phyloP scores from a whole-genome alignment of 192 early-diverging fungal species.

The Helicostylum pulchrum region DNA sequence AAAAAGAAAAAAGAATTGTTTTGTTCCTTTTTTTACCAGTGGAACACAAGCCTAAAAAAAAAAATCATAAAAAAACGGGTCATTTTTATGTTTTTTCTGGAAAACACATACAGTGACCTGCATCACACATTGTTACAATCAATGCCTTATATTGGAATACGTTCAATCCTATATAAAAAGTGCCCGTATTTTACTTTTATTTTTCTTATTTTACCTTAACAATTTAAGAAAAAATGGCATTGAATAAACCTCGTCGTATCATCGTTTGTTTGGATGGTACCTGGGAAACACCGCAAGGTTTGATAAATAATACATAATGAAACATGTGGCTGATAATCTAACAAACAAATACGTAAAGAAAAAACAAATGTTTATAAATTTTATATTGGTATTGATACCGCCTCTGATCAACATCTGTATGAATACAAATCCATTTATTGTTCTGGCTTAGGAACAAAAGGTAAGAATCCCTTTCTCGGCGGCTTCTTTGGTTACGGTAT shows the following conservation, averaged over 20 bases:
- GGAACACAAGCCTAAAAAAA: too few relatives aligned
- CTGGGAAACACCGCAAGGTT: slow-evolving; percentile 16
- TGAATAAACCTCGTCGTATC: background rate
- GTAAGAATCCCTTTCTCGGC: background rate
- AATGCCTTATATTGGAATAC: too few relatives aligned
- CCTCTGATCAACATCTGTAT: background rate
- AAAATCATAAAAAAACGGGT: too few relatives aligned
- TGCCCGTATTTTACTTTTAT: too few relatives aligned
- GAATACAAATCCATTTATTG: slow-evolving; percentile 13
- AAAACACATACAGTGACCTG: too few relatives aligned
- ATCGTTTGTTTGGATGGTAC: slow-evolving; percentile 17
- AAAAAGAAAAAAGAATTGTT: background rate
- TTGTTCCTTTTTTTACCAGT: too few relatives aligned
- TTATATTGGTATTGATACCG: background rate
- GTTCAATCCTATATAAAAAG: too few relatives aligned
- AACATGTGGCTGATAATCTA: background rate
- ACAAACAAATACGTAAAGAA: background rate
- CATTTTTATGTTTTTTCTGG: too few relatives aligned
- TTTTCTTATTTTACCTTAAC: too few relatives aligned
- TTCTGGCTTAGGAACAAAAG: slow-evolving; percentile 14
- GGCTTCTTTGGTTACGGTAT: slow-evolving; percentile 21
- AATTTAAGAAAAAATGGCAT: too few relatives aligned
- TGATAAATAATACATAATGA: background rate
- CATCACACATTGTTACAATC: too few relatives aligned
- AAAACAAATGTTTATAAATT: slow-evolving; percentile 6